phyloP scores from a whole-genome alignment of 1,284 basidiomycete species.

The Trichosporon asahii region DNA sequence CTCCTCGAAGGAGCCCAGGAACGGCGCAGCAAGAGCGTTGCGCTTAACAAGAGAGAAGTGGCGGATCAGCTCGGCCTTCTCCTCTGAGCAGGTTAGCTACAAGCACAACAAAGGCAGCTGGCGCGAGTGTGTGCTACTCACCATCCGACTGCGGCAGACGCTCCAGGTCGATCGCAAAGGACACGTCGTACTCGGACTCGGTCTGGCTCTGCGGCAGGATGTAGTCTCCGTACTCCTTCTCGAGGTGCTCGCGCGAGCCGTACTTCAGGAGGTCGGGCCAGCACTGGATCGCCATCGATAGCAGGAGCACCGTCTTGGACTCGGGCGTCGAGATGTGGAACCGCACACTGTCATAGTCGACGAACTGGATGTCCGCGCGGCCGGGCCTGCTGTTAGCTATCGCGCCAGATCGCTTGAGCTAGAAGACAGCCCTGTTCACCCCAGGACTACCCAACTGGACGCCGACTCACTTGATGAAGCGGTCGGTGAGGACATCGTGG shows the following conservation, averaged over 20 bases:
- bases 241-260: conserved; percentile 77
- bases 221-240: conserved; percentile 77
- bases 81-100: conserved; percentile 58
- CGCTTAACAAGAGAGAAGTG: conserved; percentile 86
- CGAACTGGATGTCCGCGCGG: conserved; percentile 89
- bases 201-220: conserved; percentile 50
- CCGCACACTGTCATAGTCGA: conserved; percentile 95
- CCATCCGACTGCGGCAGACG: conserved; percentile 73
- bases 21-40: conserved; percentile 91
- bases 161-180: conserved; percentile 80
- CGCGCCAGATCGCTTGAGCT: background rate
- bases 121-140: conserved; percentile 53
- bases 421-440: too few relatives aligned
- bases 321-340: conserved; percentile 88
- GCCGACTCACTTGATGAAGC: conserved; percentile 70
- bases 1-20: conserved; percentile 82
- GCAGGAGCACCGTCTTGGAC: conserved; percentile 68
- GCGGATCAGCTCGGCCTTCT: conserved; percentile 72
- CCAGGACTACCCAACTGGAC: too few relatives aligned
- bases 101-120: too few relatives aligned
- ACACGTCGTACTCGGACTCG: conserved; percentile 87
- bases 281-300: conserved; percentile 97
- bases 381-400: conserved; percentile 62
- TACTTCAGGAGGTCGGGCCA: conserved; percentile 90
- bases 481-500: conserved; percentile 83